Conservation (phyloP, 345 rosid species). For the Rhodamnia rubescens region DNA sequence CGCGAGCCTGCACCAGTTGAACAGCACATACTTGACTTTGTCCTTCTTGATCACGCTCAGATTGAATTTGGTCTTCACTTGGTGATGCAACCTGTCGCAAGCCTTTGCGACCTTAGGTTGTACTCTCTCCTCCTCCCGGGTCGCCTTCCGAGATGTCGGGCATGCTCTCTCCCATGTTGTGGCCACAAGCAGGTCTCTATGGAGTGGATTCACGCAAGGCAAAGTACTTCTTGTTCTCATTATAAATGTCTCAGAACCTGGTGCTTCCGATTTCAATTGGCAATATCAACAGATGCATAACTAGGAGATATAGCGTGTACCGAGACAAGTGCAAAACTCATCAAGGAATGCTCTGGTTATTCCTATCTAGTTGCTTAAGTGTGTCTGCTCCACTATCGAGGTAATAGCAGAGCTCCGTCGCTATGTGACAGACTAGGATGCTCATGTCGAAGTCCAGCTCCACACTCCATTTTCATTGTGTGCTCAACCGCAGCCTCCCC, state of each 20-base stretch:
- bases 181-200: background rate
- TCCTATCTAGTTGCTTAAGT: no score
- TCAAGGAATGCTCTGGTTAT: no score
- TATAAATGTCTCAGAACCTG: background rate
- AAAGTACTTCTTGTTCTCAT: background rate
- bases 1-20: slow-evolving; percentile 9
- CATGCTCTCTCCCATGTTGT: background rate
- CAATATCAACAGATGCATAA: background rate
- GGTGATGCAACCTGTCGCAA: background rate
- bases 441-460: background rate
- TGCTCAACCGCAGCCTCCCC: background rate
- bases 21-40: slow-evolving; percentile 2
- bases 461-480: accelerated
- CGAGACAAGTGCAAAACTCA: background rate
- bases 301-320: background rate
- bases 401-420: no score
- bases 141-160: background rate
- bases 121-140: no score
- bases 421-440: background rate
- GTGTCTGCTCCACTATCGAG: no score
- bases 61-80: background rate
- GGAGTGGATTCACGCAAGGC: no score
- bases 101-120: background rate
- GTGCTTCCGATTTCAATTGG: background rate
- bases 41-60: background rate